Evolutionary conservation across 2,329 filamentous ascomycete genomes (phyloP).

Genomic region (Samsoniella hepiali): DNA sequence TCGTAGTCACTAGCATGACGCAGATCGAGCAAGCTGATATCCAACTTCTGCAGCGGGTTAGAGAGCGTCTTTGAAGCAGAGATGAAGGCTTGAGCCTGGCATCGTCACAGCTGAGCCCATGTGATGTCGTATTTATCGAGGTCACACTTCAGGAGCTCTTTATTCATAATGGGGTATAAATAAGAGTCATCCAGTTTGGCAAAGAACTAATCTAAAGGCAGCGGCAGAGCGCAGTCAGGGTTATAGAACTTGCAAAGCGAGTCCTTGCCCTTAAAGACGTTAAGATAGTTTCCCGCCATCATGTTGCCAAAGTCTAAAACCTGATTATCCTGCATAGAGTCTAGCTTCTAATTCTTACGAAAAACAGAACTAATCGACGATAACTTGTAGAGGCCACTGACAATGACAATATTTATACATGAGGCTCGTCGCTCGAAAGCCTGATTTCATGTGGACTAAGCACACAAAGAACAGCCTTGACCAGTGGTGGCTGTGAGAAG

Average conservation of each 20-base stretch:
- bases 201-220: constrained; percentile 58
- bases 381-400: background rate
- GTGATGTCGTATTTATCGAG: constrained; percentile 53
- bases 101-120: constrained; percentile 37
- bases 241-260: constrained; percentile 57
- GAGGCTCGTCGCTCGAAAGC: background rate
- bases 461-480: background rate
- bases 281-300: constrained; percentile 33
- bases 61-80: background rate
- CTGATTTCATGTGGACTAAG: background rate
- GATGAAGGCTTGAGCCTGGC: constrained; percentile 2
- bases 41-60: constrained; percentile 1
- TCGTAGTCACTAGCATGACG: background rate
- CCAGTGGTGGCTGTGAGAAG: background rate
- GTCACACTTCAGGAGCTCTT: constrained; percentile 47
- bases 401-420: background rate
- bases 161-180: constrained; percentile 23
- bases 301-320: constrained; percentile 22
- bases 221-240: constrained; percentile 52
- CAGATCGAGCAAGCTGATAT: background rate
- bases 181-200: constrained; percentile 40
- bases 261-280: constrained; percentile 53
- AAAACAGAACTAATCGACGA: background rate
- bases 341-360: background rate
- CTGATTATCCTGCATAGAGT: background rate